phyloP scores from a whole-genome alignment of 2,329 filamentous ascomycete genomes.

The Biscogniauxia mediterranea region DNA sequence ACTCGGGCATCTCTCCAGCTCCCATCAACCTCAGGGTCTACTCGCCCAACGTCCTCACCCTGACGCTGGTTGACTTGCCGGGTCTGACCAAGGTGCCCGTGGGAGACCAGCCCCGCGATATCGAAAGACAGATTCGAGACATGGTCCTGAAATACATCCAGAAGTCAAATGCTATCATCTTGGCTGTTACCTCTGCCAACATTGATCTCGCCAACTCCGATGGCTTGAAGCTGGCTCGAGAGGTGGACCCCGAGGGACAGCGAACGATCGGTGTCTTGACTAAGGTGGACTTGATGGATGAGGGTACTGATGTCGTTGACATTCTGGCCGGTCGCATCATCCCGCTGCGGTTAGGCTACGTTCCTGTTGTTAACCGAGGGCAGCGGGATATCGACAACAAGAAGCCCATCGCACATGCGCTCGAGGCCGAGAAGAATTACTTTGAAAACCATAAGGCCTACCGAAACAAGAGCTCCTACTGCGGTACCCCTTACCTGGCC shows the following conservation, averaged over 20 bases:
- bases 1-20: slow-evolving; percentile 92
- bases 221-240: slow-evolving; percentile 89
- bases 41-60: slow-evolving; percentile 94
- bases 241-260: slow-evolving; percentile 96
- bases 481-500: slow-evolving; percentile 93
- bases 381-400: slow-evolving; percentile 99
- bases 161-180: slow-evolving; percentile 96
- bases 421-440: slow-evolving; percentile 94
- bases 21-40: slow-evolving; percentile 98
- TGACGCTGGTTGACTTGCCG: slow-evolving; percentile 94
- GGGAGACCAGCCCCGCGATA: slow-evolving; percentile 93
- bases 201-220: slow-evolving; percentile 98
- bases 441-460: slow-evolving; percentile 99
- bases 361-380: slow-evolving; percentile 95
- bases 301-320: slow-evolving; percentile 96
- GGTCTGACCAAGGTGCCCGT: slow-evolving; percentile 96
- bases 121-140: slow-evolving; percentile 92
- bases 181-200: slow-evolving; percentile 95
- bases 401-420: slow-evolving; percentile 84
- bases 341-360: slow-evolving; percentile 88
- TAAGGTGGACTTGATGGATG: slow-evolving; percentile 99
- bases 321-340: slow-evolving; percentile 98
- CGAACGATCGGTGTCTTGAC: slow-evolving; percentile 97
- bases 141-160: slow-evolving; percentile 99
- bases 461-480: slow-evolving; percentile 97